phyloP scores from a whole-genome alignment of 2,329 filamentous ascomycete genomes.

The Fusarium euwallaceae region DNA sequence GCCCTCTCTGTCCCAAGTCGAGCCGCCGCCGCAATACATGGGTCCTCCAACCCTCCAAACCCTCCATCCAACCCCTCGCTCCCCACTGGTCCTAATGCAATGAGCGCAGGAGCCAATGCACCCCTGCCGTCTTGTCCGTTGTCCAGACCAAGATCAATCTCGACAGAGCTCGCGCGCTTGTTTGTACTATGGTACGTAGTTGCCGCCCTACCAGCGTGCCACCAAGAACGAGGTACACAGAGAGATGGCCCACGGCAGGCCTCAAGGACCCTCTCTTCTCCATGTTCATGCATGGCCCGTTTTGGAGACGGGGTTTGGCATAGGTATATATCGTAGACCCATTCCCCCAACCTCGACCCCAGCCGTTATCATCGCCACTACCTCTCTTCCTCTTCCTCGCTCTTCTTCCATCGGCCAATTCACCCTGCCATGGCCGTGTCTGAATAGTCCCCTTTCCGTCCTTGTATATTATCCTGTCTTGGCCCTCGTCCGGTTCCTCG shows the following conservation, averaged over 20 bases:
- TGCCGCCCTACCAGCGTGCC: slow-evolving; percentile 45
- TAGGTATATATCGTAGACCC: slow-evolving; percentile 63
- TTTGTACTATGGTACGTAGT: slow-evolving; percentile 40
- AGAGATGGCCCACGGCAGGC: slow-evolving; percentile 40
- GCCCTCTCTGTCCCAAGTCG: slow-evolving; percentile 47
- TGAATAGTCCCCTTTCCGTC: slow-evolving; percentile 46
- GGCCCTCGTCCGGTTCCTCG: slow-evolving; percentile 31
- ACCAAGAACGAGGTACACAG: slow-evolving; percentile 41
- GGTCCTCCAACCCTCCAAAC: slow-evolving; percentile 45
- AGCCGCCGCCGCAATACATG: slow-evolving; percentile 48
- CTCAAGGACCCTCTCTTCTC: slow-evolving; percentile 53
- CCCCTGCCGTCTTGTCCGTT: slow-evolving; percentile 47
- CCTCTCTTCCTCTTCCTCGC: slow-evolving; percentile 44
- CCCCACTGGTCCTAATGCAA: slow-evolving; percentile 48
- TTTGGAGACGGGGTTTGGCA: slow-evolving; percentile 43
- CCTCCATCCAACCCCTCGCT: slow-evolving; percentile 50
- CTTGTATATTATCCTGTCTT: slow-evolving; percentile 44
- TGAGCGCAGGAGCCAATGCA: slow-evolving; percentile 46
- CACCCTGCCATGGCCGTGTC: slow-evolving; percentile 45
- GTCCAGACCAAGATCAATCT: slow-evolving; percentile 50
- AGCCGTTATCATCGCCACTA: slow-evolving; percentile 45
- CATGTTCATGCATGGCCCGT: slow-evolving; percentile 55
- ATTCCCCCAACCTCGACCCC: slow-evolving; percentile 53
- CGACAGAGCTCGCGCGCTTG: slow-evolving; percentile 47
- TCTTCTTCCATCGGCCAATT: slow-evolving; percentile 43